These are phyloP conservation scores for Boletus sensibilis DNA, from an alignment of 768 basidiomycete genomes.

Conservation along the genomic window DNA sequence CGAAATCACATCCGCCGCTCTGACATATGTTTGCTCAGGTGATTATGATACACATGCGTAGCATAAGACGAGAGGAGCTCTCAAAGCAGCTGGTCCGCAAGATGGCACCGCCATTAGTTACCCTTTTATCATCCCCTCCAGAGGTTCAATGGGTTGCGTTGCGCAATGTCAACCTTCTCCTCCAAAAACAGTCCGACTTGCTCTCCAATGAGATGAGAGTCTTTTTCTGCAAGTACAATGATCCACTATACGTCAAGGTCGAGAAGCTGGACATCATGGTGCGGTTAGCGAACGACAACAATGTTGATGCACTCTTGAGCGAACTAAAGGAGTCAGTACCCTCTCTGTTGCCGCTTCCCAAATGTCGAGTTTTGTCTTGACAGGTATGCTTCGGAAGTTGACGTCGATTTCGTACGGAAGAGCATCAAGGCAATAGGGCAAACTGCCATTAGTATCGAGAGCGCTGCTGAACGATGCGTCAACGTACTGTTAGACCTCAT, in stretches of 20 bases:
- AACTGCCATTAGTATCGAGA: conserved; percentile 92
- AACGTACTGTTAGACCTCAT: conserved; percentile 93
- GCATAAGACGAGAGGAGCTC: conserved; percentile 78
- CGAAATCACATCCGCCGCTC: background rate
- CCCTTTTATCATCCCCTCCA: conserved; percentile 91
- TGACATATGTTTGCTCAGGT: conserved; percentile 49
- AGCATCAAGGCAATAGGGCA: conserved; percentile 96
- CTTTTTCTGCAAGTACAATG: conserved; percentile 99
- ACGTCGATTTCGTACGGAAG: conserved; percentile 96
- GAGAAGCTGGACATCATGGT: conserved; percentile 99
- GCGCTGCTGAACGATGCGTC: conserved; percentile 90
- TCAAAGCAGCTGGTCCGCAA: conserved; percentile 84
- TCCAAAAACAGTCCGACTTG: conserved; percentile 90
- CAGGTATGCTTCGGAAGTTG: conserved; percentile 95
- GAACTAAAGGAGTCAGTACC: conserved; percentile 90
- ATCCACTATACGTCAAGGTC: conserved; percentile 97
- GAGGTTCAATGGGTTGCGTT: conserved; percentile 99
- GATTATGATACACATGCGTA: conserved; percentile 95
- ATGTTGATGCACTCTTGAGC: conserved; percentile 91
- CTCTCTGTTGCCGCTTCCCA: background rate
- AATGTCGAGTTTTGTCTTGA: conserved; percentile 1
- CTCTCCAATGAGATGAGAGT: conserved; percentile 97
- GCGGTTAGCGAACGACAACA: conserved; percentile 82
- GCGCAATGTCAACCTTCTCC: conserved; percentile 92
- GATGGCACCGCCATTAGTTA: conserved; percentile 97